These are phyloP conservation scores for Penicillium bovifimosum DNA, from an alignment of 495 filamentous ascomycete species.

Conservation along the genomic window DNA sequence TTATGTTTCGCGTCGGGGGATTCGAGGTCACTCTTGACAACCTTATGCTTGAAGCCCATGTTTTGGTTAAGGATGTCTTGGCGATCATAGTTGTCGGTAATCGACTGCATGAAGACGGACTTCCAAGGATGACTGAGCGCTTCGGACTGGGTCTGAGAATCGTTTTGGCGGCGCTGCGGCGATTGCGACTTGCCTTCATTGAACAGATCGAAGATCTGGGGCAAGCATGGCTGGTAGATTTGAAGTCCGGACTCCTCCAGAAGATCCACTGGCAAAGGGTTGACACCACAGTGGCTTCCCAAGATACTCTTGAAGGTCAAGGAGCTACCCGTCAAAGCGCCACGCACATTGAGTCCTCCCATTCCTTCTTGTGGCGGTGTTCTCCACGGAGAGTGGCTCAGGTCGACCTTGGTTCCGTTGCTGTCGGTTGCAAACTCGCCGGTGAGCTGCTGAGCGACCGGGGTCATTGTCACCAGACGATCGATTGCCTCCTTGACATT, in stretches of 20 bases:
- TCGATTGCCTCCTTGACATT: constrained; percentile 21
- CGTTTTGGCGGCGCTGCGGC: constrained; percentile 1
- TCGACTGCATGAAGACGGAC: constrained; percentile 42
- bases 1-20: constrained; percentile 24
- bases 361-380: constrained; percentile 19
- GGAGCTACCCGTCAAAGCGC: constrained; percentile 37
- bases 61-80: constrained; percentile 32
- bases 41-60: constrained; percentile 36
- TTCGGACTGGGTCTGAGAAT: constrained; percentile 8
- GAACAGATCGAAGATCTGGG: constrained; percentile 41
- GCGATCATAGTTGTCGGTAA: constrained; percentile 43
- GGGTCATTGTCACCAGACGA: constrained; percentile 30
- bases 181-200: constrained; percentile 25
- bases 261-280: constrained; percentile 42
- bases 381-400: constrained; percentile 22
- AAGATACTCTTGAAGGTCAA: constrained; percentile 45
- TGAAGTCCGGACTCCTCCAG: constrained; percentile 36
- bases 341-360: constrained; percentile 42
- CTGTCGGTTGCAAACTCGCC: constrained; percentile 38
- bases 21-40: constrained; percentile 31
- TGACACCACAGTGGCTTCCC: constrained; percentile 42
- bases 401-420: constrained; percentile 20
- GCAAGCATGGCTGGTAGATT: constrained; percentile 44
- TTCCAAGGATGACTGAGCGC: constrained; percentile 31
- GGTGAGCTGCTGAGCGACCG: constrained; percentile 37